Conservation (phyloP, 2,329 filamentous ascomycete species). For the Endoconidiophora laricicola region DNA sequence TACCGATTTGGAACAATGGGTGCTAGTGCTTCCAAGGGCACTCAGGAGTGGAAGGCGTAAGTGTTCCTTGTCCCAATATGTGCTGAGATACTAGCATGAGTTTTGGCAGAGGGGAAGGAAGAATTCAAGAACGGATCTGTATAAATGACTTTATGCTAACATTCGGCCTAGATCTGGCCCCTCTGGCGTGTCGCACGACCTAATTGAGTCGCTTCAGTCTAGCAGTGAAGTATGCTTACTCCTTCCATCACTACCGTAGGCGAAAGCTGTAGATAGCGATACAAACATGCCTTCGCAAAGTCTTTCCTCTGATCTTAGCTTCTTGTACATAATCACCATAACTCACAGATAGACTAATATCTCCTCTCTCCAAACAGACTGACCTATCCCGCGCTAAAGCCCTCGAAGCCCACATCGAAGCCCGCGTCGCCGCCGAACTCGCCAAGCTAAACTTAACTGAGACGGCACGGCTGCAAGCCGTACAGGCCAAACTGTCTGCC, state of each 20-base stretch:
- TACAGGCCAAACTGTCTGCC: constrained; percentile 49
- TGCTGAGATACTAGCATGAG: background rate
- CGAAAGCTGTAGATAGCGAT: too few species aligned
- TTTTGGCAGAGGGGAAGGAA: background rate
- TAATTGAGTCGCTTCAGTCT: constrained; percentile 68
- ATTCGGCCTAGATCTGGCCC: constrained; percentile 22
- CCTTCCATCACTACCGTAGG: background rate
- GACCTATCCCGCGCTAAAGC: constrained; percentile 72
- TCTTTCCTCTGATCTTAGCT: background rate
- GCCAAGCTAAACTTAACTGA: constrained; percentile 59
- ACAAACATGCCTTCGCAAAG: too few species aligned
- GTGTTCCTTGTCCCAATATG: constrained; percentile 16
- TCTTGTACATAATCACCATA: background rate
- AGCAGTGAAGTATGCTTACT: constrained; percentile 57
- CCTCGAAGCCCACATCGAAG: constrained; percentile 75
- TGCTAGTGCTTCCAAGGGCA: constrained; percentile 13
- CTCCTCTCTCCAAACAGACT: constrained; percentile 38
- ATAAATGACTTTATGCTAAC: background rate
- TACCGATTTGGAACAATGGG: constrained; percentile 8
- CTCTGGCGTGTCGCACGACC: constrained; percentile 53
- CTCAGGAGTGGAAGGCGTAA: constrained; percentile 37
- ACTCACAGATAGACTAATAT: too few species aligned
- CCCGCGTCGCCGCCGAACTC: constrained; percentile 73
- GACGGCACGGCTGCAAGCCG: constrained; percentile 47
- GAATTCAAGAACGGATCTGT: background rate